Evolutionary conservation across 306 rosid species (phyloP).

Genomic region (Hylodesmum podocarpum): DNA sequence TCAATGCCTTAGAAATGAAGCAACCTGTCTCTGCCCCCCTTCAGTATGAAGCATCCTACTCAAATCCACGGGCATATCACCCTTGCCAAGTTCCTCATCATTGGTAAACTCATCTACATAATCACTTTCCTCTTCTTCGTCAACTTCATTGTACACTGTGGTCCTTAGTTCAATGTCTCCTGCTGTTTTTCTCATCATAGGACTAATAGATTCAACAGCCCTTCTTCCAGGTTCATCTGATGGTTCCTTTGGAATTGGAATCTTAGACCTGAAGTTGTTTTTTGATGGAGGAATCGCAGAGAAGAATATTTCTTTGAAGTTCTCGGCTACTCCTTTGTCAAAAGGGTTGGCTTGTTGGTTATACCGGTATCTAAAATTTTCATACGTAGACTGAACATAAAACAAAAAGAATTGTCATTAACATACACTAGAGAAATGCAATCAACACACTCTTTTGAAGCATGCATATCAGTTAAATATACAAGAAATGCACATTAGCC

Average conservation of each 20-base stretch:
- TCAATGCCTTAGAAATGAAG: constrained; percentile 8
- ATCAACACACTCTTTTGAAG: too few species aligned
- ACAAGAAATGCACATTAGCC: background rate
- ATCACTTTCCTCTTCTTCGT: constrained; percentile 30
- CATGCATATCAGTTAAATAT: too few species aligned
- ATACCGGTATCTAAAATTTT: constrained; percentile 73
- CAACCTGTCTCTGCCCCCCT: constrained; percentile 36
- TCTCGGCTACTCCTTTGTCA: constrained; percentile 48
- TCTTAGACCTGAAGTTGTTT: constrained; percentile 61
- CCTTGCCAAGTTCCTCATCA: constrained; percentile 37
- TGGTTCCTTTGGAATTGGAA: constrained; percentile 42
- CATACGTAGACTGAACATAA: constrained; percentile 67
- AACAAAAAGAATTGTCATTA: background rate
- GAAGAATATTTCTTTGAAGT: constrained; percentile 61
- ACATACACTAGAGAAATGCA: too few species aligned
- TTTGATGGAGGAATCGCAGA: constrained; percentile 59
- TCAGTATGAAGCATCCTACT: constrained; percentile 40
- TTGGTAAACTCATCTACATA: constrained; percentile 29
- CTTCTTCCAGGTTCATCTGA: constrained; percentile 30
- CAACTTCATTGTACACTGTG: constrained; percentile 38
- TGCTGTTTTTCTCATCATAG: constrained; percentile 43
- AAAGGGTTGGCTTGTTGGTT: constrained; percentile 58
- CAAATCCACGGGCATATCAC: constrained; percentile 36
- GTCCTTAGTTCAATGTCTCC: constrained; percentile 44
- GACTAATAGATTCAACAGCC: constrained; percentile 37